These are phyloP conservation scores for Cystobasidium tubakii DNA, from an alignment of 768 basidiomycete genomes.

Conservation along the genomic window DNA sequence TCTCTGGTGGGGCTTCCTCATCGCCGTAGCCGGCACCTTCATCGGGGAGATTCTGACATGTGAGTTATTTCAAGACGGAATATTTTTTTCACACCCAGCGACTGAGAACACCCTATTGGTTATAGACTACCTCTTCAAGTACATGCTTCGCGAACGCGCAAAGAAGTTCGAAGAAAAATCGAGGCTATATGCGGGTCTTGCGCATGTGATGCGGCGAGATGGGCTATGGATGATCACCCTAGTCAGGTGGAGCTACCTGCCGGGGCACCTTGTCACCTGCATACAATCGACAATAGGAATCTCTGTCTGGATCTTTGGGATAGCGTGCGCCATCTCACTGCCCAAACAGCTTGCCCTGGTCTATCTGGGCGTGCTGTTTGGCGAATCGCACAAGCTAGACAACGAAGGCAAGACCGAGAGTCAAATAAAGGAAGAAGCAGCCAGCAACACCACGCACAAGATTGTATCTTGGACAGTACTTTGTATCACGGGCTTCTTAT, in stretches of 20 bases:
- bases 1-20: slow-evolving; percentile 26
- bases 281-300: slow-evolving; percentile 22
- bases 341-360: slow-evolving; percentile 26
- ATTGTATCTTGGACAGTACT: slow-evolving; percentile 25
- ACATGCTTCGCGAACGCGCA: slow-evolving; percentile 15
- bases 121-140: slow-evolving; percentile 28
- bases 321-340: slow-evolving; percentile 17
- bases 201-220: slow-evolving; percentile 19
- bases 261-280: slow-evolving; percentile 10
- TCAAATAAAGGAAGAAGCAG: slow-evolving; percentile 1
- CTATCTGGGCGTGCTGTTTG: slow-evolving; percentile 26
- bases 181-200: not conserved
- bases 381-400: not conserved
- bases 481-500: slow-evolving; percentile 17
- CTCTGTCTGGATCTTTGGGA: slow-evolving; percentile 24
- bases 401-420: not conserved
- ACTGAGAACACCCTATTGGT: no score
- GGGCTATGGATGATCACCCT: slow-evolving; percentile 26
- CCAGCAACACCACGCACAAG: not conserved
- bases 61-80: no score
- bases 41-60: slow-evolving; percentile 21
- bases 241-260: slow-evolving; percentile 17
- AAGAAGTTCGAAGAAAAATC: slow-evolving; percentile 15
- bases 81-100: no score
- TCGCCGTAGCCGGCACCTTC: slow-evolving; percentile 15